These are phyloP conservation scores for Alternaria viburni DNA, from an alignment of 2,329 filamentous ascomycete species.

Conservation along the genomic window DNA sequence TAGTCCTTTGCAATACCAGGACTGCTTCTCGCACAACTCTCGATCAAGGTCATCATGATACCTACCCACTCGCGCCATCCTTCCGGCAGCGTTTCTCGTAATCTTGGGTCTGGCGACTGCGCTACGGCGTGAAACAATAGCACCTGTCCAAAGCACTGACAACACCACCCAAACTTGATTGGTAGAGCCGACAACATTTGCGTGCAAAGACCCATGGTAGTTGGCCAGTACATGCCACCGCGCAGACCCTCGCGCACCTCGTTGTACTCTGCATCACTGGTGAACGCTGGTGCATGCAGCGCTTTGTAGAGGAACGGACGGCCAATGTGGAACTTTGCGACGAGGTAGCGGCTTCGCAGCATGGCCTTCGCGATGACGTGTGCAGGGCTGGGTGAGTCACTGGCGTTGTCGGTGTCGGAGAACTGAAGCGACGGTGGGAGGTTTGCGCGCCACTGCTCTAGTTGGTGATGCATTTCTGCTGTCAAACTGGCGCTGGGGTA, in stretches of 20 bases:
- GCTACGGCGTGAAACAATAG: conserved; percentile 43
- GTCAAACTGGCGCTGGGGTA: conserved; percentile 57
- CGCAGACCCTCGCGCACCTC: conserved; percentile 38
- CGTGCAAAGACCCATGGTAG: conserved; percentile 44
- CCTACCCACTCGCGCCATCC: conserved; percentile 47
- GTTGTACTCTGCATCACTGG: conserved; percentile 40
- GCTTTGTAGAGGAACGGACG: conserved; percentile 49
- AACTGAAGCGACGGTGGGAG: conserved; percentile 58
- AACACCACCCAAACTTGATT: conserved; percentile 49
- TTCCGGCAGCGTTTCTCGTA: conserved; percentile 40
- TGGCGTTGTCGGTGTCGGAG: conserved; percentile 41
- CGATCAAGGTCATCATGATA: conserved; percentile 45
- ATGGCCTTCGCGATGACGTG: conserved; percentile 49
- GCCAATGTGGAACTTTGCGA: conserved; percentile 48
- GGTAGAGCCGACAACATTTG: conserved; percentile 46
- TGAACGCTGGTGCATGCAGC: conserved; percentile 38
- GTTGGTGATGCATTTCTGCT: conserved; percentile 60
- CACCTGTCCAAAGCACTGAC: conserved; percentile 47
- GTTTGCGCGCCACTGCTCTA: conserved; percentile 62
- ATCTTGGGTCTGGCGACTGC: conserved; percentile 32
- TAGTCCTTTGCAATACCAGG: conserved; percentile 46
- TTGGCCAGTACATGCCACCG: conserved; percentile 47
- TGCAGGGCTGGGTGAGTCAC: conserved; percentile 40
- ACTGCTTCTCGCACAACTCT: conserved; percentile 40
- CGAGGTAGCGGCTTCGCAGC: conserved; percentile 46